Evolutionary conservation across 805 yeast genomes (phyloP).

Genomic region (Candida maris): DNA sequence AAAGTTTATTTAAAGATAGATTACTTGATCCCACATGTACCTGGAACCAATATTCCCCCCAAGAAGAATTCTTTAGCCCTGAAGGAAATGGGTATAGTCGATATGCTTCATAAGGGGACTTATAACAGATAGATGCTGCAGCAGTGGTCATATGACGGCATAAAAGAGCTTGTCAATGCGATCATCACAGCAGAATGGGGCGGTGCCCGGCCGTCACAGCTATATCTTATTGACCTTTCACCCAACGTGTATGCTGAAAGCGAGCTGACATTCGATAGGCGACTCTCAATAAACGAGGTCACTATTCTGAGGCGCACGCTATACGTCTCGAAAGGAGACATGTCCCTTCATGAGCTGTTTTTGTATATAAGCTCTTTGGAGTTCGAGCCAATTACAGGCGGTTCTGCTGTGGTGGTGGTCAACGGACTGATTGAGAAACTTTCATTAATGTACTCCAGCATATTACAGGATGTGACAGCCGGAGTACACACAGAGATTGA

Average conservation of each 20-base stretch:
- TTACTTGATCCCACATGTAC: too few species aligned
- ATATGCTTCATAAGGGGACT: too few species aligned
- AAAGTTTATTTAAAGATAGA: too few species aligned
- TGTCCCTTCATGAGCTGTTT: slow-evolving; percentile 5
- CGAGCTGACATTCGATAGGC: background rate
- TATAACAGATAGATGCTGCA: background rate
- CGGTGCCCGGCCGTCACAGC: background rate
- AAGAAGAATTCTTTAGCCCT: too few species aligned
- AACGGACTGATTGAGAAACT: slow-evolving; percentile 25
- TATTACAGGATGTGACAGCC: slow-evolving; percentile 1
- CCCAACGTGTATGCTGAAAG: slow-evolving; percentile 1
- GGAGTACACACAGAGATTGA: slow-evolving; percentile 3
- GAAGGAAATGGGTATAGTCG: too few species aligned
- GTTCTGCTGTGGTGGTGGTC: slow-evolving; percentile 10
- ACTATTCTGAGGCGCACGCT: slow-evolving; percentile 3
- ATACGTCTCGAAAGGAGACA: slow-evolving; percentile 5
- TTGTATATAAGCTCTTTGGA: slow-evolving; percentile 13
- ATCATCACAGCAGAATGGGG: background rate
- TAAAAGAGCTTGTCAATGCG: background rate
- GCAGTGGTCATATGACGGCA: background rate
- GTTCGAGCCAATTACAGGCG: background rate
- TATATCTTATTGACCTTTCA: slow-evolving; percentile 7
- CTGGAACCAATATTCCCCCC: too few species aligned
- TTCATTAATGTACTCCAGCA: slow-evolving; percentile 21
- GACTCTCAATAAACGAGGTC: slow-evolving; percentile 11